These are phyloP conservation scores for Entomortierella beljakovae DNA, from an alignment of 192 early-diverging fungal genomes.

Conservation along the genomic window DNA sequence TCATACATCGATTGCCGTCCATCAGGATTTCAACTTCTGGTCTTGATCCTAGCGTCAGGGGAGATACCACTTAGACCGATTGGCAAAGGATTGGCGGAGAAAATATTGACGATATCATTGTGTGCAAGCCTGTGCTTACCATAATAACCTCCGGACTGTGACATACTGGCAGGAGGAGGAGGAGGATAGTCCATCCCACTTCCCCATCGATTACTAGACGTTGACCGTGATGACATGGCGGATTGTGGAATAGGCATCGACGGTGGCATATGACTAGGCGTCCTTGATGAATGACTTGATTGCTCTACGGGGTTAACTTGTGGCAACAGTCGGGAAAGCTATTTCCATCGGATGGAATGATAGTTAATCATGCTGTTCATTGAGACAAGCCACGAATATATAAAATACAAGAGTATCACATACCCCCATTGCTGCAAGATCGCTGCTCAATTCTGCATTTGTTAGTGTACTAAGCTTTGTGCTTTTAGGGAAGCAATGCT, in stretches of 20 bases:
- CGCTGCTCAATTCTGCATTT: slow-evolving; percentile 55
- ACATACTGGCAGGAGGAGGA: slow-evolving; percentile 1
- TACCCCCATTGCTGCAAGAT: slow-evolving; percentile 58
- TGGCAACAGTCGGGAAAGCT: slow-evolving; percentile 26
- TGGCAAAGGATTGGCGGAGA: neutral
- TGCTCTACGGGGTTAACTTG: slow-evolving; percentile 10
- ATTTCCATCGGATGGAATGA: neutral
- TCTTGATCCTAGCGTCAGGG: neutral
- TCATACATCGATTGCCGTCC: slow-evolving; percentile 42
- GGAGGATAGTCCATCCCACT: slow-evolving; percentile 23
- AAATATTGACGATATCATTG: neutral
- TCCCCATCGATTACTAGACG: slow-evolving; percentile 18
- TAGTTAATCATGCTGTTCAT: neutral
- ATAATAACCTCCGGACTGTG: slow-evolving; percentile 29
- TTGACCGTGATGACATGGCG: neutral
- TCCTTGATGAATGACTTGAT: neutral
- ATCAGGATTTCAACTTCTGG: slow-evolving; percentile 45
- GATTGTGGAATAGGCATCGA: slow-evolving; percentile 24
- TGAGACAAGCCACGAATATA: neutral
- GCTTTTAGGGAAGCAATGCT: slow-evolving; percentile 57
- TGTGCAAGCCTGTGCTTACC: slow-evolving; percentile 4
- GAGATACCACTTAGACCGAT: neutral
- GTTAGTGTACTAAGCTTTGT: slow-evolving; percentile 27
- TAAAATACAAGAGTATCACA: neutral
- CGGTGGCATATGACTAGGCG: slow-evolving; percentile 7